These are phyloP conservation scores for Lecanicillium sp. DNA, from an alignment of 2,329 filamentous ascomycete genomes.

Conservation along the genomic window DNA sequence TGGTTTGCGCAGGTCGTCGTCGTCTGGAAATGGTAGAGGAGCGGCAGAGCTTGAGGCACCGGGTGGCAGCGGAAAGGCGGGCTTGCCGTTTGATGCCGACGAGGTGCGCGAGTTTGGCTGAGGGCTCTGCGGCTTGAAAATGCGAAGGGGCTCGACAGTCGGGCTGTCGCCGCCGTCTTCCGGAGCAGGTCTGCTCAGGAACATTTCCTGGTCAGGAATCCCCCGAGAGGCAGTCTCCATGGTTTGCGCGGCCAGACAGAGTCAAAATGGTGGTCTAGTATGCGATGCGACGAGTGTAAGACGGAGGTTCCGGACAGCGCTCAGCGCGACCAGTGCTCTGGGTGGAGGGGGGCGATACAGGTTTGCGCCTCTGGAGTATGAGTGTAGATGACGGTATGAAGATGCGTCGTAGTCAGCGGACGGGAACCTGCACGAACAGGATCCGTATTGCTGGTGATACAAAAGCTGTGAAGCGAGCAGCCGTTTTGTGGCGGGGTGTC, in stretches of 20 bases:
- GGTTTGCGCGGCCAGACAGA: constrained; percentile 34
- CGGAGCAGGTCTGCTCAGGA: constrained; percentile 56
- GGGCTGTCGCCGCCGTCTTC: constrained; percentile 60
- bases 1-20: constrained; percentile 50
- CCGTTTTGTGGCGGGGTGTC: constrained; percentile 11
- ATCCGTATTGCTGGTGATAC: neutral
- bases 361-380: too few species aligned
- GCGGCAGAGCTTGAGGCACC: constrained; percentile 65
- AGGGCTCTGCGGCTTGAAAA: constrained; percentile 71
- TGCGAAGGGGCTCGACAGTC: constrained; percentile 76
- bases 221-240: constrained; percentile 47
- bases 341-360: too few species aligned
- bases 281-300: neutral
- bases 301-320: neutral
- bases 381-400: too few species aligned
- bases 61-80: constrained; percentile 57
- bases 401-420: neutral
- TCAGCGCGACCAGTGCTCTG: constrained; percentile 4
- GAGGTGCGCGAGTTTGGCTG: constrained; percentile 41
- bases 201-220: constrained; percentile 75
- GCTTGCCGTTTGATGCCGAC: constrained; percentile 40
- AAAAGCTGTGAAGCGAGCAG: neutral
- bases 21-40: constrained; percentile 66
- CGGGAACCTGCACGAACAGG: neutral
- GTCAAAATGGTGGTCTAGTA: neutral